Base-by-base conservation (phyloP, 345 rosid species). In the Sisymbrium altissimum region DNA sequence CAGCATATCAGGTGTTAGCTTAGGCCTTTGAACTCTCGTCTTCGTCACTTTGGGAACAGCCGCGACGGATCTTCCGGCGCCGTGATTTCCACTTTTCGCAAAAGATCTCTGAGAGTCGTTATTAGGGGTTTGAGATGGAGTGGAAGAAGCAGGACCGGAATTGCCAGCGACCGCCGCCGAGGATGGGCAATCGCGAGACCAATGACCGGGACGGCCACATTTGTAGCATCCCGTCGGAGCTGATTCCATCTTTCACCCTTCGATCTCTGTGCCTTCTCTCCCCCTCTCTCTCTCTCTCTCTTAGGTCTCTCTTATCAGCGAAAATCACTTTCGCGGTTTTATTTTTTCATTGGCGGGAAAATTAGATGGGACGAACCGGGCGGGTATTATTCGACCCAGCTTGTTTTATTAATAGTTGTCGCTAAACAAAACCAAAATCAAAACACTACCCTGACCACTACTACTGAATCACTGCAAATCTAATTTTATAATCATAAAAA, bases 201-300 rank as follows among this genome's bases (percentile, higher is more conserved):
- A 95, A 64, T 95, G 98, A 57, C 99, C 98, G 3, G 99, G 98
- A 5, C 96, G 89, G 27, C 98, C 99, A 70, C 99, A 95, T 79
- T 92, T 95, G 93, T 74, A 92, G 72, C 99, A 95, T 14, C 99
- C 97, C 21, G 92, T 95, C 12, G 96, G 93, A 29, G 80, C 87
- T 45, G 91, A 66, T 61, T 79, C 90, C 96, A 85, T 89, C 64
- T 75, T 25, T 32, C 61, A 19, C 72, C 25, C 44, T 66, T 39
- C 3, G 6, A 3, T 29, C 53, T 70, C 41, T 27, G 0, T 21
- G 9, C 19, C 18, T n/a, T n/a, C n/a, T n/a, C n/a, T n/a, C n/a
- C n/a, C n/a, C n/a, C n/a, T n/a, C n/a, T n/a, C n/a, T n/a, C n/a
- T n/a, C n/a, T n/a, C n/a, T n/a, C n/a, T n/a, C n/a, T n/a, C n/a